Percentiles rank a stretch among this genome's conserved stretches.
These are phyloP conservation scores for Mucor ambiguus DNA, from an alignment of 371 early-diverging fungal species.

Conservation along the genomic window DNA sequence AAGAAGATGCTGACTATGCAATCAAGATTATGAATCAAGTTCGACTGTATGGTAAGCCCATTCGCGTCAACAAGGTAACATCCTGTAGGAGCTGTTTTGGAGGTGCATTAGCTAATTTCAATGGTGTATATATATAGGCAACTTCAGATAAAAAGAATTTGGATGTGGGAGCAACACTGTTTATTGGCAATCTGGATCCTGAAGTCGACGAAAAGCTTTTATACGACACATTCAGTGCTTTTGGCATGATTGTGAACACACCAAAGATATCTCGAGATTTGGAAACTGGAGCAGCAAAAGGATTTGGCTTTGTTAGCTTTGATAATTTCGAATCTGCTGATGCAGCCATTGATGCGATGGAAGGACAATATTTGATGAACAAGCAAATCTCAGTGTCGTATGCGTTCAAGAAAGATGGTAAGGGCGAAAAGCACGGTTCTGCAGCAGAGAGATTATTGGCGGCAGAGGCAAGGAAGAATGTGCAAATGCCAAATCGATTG, in stretches of 20 bases:
- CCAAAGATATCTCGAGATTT: conserved; percentile 92
- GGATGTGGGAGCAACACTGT: conserved; percentile 96
- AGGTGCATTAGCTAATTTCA: not conserved
- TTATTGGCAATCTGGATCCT: conserved; percentile 95
- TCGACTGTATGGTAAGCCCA: conserved; percentile 93
- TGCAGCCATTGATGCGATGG: conserved; percentile 96
- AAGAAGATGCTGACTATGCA: conserved; percentile 97
- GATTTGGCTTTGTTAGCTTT: conserved; percentile 94
- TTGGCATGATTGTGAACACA: conserved; percentile 88
- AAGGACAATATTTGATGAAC: conserved; percentile 94
- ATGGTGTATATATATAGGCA: conserved; percentile 48
- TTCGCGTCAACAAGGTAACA: conserved; percentile 91
- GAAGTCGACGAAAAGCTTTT: conserved; percentile 93
- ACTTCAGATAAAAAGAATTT: conserved; percentile 87
- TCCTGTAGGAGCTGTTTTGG: not conserved
- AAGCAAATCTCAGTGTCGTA: conserved; percentile 90
- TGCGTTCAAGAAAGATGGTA: conserved; percentile 98
- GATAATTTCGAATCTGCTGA: conserved; percentile 96
- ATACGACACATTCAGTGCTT: conserved; percentile 95
- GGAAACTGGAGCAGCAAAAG: conserved; percentile 86
- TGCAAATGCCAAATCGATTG: conserved; percentile 68
- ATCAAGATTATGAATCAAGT: conserved; percentile 96
- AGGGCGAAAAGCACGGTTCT: conserved; percentile 97
- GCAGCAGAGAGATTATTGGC: conserved; percentile 97
- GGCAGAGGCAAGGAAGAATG: conserved; percentile 84